Evolutionary conservation across 345 rosid genomes (phyloP).

Genomic region (Hibiscus tridactylites): DNA sequence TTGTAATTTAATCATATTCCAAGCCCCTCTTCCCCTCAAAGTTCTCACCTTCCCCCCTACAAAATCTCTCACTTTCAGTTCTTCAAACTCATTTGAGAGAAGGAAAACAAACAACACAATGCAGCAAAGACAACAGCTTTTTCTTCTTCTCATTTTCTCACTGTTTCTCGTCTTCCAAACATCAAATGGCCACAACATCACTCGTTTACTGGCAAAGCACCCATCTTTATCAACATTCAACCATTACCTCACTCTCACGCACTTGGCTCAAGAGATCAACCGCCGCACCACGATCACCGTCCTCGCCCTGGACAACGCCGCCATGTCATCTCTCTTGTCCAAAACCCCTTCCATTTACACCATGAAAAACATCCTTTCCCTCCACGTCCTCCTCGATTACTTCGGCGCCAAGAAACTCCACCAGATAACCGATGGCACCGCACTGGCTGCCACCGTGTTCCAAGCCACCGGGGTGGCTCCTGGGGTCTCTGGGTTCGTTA

Average conservation of each 20-base stretch:
- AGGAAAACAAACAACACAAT: slow-evolving; percentile 11
- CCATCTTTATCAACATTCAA: slow-evolving; percentile 77
- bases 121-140: slow-evolving; percentile 13
- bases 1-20: neutral
- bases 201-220: slow-evolving; percentile 56
- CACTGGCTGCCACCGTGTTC: slow-evolving; percentile 84
- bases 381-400: slow-evolving; percentile 90
- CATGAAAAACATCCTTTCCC: slow-evolving; percentile 77
- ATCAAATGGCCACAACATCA: slow-evolving; percentile 65
- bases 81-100: slow-evolving; percentile 21
- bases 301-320: slow-evolving; percentile 73
- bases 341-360: slow-evolving; percentile 56
- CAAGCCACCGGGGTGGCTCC: slow-evolving; percentile 89
- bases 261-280: slow-evolving; percentile 86
- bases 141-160: slow-evolving; percentile 1
- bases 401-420: slow-evolving; percentile 87
- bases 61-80: slow-evolving; percentile 51
- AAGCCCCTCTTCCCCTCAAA: slow-evolving; percentile 17
- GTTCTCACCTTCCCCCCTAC: slow-evolving; percentile 37
- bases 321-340: slow-evolving; percentile 58
- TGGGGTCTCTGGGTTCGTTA: slow-evolving; percentile 78
- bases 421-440: slow-evolving; percentile 79
- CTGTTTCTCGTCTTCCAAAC: neutral
- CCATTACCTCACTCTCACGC: slow-evolving; percentile 72
- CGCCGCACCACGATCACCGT: slow-evolving; percentile 74